These are phyloP conservation scores for Nakazawaea anatomiae DNA, from an alignment of 805 yeast genomes.

Conservation along the genomic window DNA sequence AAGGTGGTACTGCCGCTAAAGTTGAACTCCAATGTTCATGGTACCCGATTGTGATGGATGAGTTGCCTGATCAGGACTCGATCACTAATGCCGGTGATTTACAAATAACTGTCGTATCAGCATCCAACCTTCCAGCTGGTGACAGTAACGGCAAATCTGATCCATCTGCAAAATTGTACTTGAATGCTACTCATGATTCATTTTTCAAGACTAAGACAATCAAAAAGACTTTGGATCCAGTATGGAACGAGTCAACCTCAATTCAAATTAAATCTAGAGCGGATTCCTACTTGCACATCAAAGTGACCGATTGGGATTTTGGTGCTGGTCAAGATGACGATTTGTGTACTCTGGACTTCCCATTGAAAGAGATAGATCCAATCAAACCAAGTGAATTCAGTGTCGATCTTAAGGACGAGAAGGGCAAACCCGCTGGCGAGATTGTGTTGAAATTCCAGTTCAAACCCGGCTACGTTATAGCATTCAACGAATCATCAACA, in stretches of 20 bases:
- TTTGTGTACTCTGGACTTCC: slow-evolving; percentile 60
- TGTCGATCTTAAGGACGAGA: slow-evolving; percentile 44
- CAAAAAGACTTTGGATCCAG: slow-evolving; percentile 88
- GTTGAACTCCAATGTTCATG: slow-evolving; percentile 62
- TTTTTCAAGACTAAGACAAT: slow-evolving; percentile 71
- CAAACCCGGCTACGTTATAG: slow-evolving; percentile 63
- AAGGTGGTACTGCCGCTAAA: slow-evolving; percentile 46
- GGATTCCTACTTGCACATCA: slow-evolving; percentile 50
- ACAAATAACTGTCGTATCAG: slow-evolving; percentile 54
- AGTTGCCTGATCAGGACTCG: slow-evolving; percentile 69
- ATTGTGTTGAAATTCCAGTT: slow-evolving; percentile 55
- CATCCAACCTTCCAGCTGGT: slow-evolving; percentile 70
- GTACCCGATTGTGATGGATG: slow-evolving; percentile 63
- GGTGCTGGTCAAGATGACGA: slow-evolving; percentile 83
- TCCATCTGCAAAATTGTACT: slow-evolving; percentile 70
- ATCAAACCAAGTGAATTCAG: slow-evolving; percentile 40
- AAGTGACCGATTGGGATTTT: slow-evolving; percentile 86
- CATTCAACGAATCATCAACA: slow-evolving; percentile 30
- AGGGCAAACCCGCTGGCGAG: slow-evolving; percentile 56
- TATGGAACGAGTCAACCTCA: slow-evolving; percentile 69
- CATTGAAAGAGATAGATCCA: slow-evolving; percentile 50
- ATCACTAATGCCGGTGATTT: slow-evolving; percentile 71
- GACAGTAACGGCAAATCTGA: slow-evolving; percentile 92
- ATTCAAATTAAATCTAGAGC: slow-evolving; percentile 56
- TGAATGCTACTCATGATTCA: slow-evolving; percentile 54